These are phyloP conservation scores for Baorangia bicolor DNA, from an alignment of 768 basidiomycete genomes.

Conservation along the genomic window DNA sequence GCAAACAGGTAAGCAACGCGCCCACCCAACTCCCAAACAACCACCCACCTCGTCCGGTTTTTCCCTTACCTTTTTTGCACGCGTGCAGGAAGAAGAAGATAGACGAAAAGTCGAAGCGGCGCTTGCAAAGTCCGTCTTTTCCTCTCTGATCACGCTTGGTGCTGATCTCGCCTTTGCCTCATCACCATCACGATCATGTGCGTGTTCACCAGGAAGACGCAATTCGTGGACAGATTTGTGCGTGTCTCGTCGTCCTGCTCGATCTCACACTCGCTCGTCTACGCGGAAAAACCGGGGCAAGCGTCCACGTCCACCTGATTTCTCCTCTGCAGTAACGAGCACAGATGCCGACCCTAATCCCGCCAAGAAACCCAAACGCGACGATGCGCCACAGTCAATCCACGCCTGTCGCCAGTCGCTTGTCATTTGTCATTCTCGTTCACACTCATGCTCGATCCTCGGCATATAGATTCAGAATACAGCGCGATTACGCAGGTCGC, in stretches of 20 bases:
- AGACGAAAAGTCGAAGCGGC: constrained; percentile 53
- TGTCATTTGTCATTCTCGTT: neutral
- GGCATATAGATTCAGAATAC: constrained; percentile 27
- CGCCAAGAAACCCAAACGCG: constrained; percentile 41
- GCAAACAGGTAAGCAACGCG: no score
- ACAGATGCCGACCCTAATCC: constrained; percentile 34
- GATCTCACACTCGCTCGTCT: neutral
- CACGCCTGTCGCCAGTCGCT: neutral
- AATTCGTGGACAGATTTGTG: constrained; percentile 63
- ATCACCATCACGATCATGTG: neutral
- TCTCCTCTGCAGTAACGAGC: constrained; percentile 31
- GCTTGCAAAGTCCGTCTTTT: constrained; percentile 44
- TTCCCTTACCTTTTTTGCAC: neutral
- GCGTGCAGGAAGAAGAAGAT: no score
- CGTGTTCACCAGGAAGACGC: constrained; percentile 45
- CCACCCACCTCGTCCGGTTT: neutral
- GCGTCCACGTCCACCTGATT: constrained; percentile 45
- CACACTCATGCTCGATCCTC: neutral
- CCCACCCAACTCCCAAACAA: no score
- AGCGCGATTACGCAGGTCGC: constrained; percentile 30
- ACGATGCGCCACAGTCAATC: constrained; percentile 30
- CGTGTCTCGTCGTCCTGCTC: constrained; percentile 23
- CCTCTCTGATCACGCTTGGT: neutral
- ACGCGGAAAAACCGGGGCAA: constrained; percentile 60
- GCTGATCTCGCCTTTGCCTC: neutral